Conservation (phyloP, 2,329 filamentous ascomycete genomes). For the Fusarium decemcellulare region DNA sequence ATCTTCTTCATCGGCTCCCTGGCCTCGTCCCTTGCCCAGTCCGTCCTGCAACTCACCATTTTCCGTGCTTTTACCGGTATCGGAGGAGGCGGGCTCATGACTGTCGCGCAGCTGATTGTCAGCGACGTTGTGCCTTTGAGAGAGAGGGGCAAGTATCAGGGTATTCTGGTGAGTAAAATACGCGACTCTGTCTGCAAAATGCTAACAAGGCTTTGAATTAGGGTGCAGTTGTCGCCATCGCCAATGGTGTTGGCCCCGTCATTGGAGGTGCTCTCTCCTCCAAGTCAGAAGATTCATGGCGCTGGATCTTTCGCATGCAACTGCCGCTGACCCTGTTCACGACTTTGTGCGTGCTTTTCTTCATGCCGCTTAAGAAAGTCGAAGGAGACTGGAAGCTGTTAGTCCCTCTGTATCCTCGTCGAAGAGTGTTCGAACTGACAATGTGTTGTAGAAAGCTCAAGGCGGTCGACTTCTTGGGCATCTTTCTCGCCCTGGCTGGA, state of each 20-base stretch:
- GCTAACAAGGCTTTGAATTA: constrained; percentile 14
- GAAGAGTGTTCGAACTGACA: neutral
- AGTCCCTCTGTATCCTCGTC: constrained; percentile 8
- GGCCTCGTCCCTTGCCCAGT: constrained; percentile 58
- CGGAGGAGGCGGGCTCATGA: constrained; percentile 80
- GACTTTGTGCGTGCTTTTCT: constrained; percentile 63
- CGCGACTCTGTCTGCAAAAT: accelerated
- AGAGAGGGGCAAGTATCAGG: constrained; percentile 81
- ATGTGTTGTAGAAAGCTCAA: constrained; percentile 57
- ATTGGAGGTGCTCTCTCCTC: constrained; percentile 67
- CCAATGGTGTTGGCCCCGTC: constrained; percentile 68
- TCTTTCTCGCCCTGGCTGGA: constrained; percentile 60
- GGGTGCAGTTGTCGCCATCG: constrained; percentile 66
- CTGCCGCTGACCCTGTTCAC: constrained; percentile 65
- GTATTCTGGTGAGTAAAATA: constrained; percentile 57
- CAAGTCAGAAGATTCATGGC: constrained; percentile 60
- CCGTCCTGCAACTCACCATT: constrained; percentile 56
- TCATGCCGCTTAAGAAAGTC: constrained; percentile 70
- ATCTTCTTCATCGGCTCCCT: constrained; percentile 61
- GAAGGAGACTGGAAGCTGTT: constrained; percentile 64
- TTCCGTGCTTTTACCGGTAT: constrained; percentile 64
- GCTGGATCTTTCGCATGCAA: constrained; percentile 69
- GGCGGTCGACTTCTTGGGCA: constrained; percentile 66
- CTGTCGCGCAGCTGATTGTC: constrained; percentile 77
- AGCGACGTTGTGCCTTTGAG: constrained; percentile 79